Conservation (phyloP, 73 alveolate species). For the Durusdinium trenchii region DNA sequence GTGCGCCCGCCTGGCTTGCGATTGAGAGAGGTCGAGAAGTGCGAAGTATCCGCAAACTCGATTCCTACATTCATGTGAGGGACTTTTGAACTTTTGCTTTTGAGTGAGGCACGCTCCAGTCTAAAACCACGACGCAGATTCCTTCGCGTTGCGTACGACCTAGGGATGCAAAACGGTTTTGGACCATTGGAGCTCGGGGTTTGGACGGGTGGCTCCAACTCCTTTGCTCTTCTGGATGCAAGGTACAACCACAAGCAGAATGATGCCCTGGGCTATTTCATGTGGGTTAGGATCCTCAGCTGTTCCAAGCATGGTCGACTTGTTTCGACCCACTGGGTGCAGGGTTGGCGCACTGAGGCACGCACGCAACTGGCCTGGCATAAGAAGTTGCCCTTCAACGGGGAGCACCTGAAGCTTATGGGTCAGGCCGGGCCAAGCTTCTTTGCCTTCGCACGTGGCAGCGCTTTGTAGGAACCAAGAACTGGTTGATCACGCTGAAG, state of each 20-base stretch:
- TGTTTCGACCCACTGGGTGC: neutral
- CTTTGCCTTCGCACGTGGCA: neutral
- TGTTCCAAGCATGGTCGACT: neutral
- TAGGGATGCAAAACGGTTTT: too few relatives aligned
- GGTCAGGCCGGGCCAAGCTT: conserved; percentile 55
- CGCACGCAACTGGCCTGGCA: conserved; percentile 94
- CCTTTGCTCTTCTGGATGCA: neutral
- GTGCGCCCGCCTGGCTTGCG: too few relatives aligned
- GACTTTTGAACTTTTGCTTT: too few relatives aligned
- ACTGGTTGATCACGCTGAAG: too few relatives aligned
- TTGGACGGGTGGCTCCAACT: neutral
- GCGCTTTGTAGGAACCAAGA: too few relatives aligned
- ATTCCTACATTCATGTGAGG: too few relatives aligned
- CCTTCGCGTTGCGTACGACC: too few relatives aligned
- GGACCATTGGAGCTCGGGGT: too few relatives aligned
- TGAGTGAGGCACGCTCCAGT: too few relatives aligned
- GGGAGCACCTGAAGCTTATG: conserved; percentile 86
- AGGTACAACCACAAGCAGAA: conserved; percentile 95
- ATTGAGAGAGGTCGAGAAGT: too few relatives aligned
- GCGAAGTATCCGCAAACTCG: too few relatives aligned
- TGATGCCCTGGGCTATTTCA: conserved; percentile 94
- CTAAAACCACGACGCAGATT: too few relatives aligned
- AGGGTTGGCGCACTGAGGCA: conserved; percentile 18
- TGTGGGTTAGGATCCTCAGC: conserved; percentile 28
- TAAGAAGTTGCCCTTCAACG: conserved; percentile 84